These are phyloP conservation scores for Hymenoscyphus occultus DNA, from an alignment of 2,329 filamentous ascomycete species.

Conservation along the genomic window DNA sequence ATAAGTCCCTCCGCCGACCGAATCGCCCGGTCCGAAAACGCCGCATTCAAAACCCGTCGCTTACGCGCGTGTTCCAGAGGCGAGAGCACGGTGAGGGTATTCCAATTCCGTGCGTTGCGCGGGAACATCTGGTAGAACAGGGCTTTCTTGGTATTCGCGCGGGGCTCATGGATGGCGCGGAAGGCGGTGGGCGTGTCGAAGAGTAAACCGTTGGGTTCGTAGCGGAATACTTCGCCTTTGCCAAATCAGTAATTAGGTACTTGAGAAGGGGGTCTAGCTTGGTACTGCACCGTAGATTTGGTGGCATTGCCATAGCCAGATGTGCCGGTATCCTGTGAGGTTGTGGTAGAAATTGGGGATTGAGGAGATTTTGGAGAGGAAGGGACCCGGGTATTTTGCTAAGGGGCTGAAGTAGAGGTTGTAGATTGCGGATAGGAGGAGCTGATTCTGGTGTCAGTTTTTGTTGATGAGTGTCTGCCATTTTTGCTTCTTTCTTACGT, in stretches of 20 bases:
- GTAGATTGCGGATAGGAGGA: background rate
- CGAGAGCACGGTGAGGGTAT: background rate
- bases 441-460: no score
- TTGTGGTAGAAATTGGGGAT: conserved; percentile 1
- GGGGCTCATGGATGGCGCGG: background rate
- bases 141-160: background rate
- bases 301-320: conserved; percentile 8
- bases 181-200: background rate
- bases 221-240: background rate
- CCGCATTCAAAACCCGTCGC: background rate
- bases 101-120: background rate
- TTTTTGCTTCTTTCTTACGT: no score
- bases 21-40: background rate
- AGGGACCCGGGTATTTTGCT: conserved; percentile 3
- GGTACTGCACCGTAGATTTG: conserved; percentile 6
- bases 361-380: background rate
- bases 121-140: background rate
- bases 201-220: background rate
- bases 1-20: background rate
- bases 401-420: conserved; percentile 7
- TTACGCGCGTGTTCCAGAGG: background rate
- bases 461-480: no score
- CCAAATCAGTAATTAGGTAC: background rate
- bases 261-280: background rate
- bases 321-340: background rate